Evolutionary conservation across 2,329 filamentous ascomycete species (phyloP).

Genomic region (Venturia aucupariae): DNA sequence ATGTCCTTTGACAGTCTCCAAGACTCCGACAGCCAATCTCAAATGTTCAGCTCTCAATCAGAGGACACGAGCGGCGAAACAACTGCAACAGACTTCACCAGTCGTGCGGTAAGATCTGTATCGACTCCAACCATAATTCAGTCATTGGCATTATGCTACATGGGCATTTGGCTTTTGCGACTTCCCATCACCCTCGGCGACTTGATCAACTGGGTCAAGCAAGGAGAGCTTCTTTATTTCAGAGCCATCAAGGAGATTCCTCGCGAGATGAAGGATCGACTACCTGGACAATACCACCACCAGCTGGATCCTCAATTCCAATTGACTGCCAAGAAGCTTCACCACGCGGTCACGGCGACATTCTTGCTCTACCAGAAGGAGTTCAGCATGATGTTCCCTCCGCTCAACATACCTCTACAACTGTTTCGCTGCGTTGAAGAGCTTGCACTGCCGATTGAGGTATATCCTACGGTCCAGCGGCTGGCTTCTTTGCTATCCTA

Average conservation of each 20-base stretch:
- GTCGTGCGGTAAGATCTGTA: constrained; percentile 35
- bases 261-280: constrained; percentile 52
- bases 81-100: background rate
- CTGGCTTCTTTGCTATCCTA: constrained; percentile 45
- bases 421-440: constrained; percentile 61
- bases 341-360: constrained; percentile 42
- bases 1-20: constrained; percentile 23
- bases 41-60: constrained; percentile 51
- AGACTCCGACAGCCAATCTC: constrained; percentile 32
- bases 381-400: constrained; percentile 62
- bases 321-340: constrained; percentile 48
- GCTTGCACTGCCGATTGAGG: constrained; percentile 65
- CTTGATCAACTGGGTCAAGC: constrained; percentile 56
- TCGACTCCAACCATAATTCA: constrained; percentile 60
- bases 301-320: constrained; percentile 46
- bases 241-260: constrained; percentile 52
- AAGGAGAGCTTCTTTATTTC: constrained; percentile 62
- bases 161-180: constrained; percentile 65
- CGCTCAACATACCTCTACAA: constrained; percentile 60
- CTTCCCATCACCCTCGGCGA: constrained; percentile 70
- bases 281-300: constrained; percentile 53
- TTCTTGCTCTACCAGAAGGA: constrained; percentile 47
- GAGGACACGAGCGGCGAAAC: constrained; percentile 29
- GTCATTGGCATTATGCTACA: constrained; percentile 68
- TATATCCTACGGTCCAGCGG: constrained; percentile 50